Percentiles rank a stretch among this genome's conserved stretches.
phyloP scores from a whole-genome alignment of 495 filamentous ascomycete species.

The Penicillium steckii region DNA sequence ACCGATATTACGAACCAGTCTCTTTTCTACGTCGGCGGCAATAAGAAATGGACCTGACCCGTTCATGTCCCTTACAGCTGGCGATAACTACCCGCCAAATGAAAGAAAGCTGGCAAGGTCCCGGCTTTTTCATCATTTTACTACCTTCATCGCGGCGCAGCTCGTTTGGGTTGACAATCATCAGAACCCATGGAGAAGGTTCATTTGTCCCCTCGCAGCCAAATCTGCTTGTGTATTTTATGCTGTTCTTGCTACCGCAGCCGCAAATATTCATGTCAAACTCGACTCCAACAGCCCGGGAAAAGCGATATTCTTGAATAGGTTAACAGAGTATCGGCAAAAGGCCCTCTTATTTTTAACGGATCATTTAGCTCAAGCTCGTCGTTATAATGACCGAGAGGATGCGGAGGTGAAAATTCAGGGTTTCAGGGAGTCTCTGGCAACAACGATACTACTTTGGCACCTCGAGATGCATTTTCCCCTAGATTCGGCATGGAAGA shows the following conservation, averaged over 20 bases:
- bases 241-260: background rate
- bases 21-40: background rate
- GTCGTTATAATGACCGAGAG: background rate
- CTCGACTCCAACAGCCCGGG: background rate
- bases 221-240: background rate
- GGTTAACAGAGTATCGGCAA: background rate
- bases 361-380: background rate
- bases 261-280: background rate
- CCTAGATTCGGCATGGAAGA: background rate
- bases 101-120: background rate
- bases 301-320: background rate
- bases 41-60: background rate
- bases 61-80: no score
- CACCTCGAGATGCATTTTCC: background rate
- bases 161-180: background rate
- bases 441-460: background rate
- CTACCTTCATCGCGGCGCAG: background rate
- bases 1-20: no score
- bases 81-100: background rate
- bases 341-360: background rate
- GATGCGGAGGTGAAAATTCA: background rate
- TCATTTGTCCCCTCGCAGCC: background rate
- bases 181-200: background rate
- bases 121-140: background rate
- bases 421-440: background rate